Evolutionary conservation across 2,329 filamentous ascomycete species (phyloP).

Genomic region (Myriosclerotinia duriaeana): DNA sequence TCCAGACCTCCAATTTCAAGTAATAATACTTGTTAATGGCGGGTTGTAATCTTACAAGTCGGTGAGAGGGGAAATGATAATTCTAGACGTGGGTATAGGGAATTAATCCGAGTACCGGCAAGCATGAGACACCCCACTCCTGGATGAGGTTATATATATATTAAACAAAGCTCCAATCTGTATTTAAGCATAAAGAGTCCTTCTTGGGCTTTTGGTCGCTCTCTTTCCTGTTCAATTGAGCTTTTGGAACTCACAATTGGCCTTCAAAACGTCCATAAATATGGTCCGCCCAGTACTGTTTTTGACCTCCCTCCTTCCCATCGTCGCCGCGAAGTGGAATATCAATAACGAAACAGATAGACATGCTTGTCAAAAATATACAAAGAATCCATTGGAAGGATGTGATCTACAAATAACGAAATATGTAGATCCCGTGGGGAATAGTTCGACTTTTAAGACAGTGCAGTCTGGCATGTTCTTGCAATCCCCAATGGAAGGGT

Average conservation of each 20-base stretch:
- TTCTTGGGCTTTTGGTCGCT: background rate
- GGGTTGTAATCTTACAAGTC: background rate
- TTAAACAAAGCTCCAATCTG: background rate
- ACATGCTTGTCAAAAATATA: slow-evolving; percentile 29
- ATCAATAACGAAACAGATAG: slow-evolving; percentile 32
- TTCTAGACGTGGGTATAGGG: background rate
- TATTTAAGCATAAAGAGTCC: background rate
- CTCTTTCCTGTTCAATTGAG: too few relatives aligned
- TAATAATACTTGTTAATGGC: background rate
- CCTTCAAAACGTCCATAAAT: background rate
- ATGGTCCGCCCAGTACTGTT: slow-evolving; percentile 11
- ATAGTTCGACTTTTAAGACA: slow-evolving; percentile 30
- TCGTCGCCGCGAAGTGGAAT: slow-evolving; percentile 31
- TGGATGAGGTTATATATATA: background rate
- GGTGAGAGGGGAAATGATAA: background rate
- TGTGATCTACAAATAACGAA: slow-evolving; percentile 33
- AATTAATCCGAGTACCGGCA: slow-evolving; percentile 15
- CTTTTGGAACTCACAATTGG: background rate
- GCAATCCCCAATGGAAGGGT: background rate
- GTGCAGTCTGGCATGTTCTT: slow-evolving; percentile 34
- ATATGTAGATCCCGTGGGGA: slow-evolving; percentile 29
- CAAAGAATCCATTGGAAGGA: slow-evolving; percentile 32
- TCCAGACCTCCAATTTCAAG: background rate
- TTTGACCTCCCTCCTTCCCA: slow-evolving; percentile 19
- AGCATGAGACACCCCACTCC: background rate